Evolutionary conservation across 2,329 filamentous ascomycete species (phyloP).

Genomic region (Penicillium sp.): DNA sequence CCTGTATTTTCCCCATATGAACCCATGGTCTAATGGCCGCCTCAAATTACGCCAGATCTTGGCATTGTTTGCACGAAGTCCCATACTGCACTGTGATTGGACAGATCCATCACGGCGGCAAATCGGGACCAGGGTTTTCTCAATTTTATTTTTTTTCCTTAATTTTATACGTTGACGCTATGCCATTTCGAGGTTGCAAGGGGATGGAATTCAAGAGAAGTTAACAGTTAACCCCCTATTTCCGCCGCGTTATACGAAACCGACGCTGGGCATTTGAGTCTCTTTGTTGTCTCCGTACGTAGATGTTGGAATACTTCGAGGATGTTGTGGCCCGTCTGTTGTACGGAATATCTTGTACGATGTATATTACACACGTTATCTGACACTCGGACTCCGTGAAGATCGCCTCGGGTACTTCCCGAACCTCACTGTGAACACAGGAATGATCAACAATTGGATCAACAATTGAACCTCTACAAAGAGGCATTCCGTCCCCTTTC

Average conservation of each 20-base stretch:
- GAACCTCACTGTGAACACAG: background rate
- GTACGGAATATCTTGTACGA: background rate
- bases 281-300: too few relatives aligned
- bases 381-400: background rate
- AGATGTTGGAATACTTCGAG: too few relatives aligned
- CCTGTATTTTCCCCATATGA: background rate
- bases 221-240: background rate
- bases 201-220: slow-evolving; percentile 1
- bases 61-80: background rate
- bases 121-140: background rate
- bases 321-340: too few relatives aligned
- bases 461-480: background rate
- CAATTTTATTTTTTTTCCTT: background rate
- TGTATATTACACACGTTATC: background rate
- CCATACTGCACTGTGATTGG: background rate
- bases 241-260: slow-evolving; percentile 1
- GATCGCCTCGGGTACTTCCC: background rate
- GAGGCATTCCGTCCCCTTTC: background rate
- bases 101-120: background rate
- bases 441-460: background rate
- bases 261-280: background rate
- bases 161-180: background rate
- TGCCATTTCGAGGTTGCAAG: background rate
- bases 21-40: slow-evolving; percentile 1
- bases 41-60: slow-evolving; percentile 5